Evolutionary conservation across 331 rosid species (phyloP).

Genomic region (Dryas integrifolia): DNA sequence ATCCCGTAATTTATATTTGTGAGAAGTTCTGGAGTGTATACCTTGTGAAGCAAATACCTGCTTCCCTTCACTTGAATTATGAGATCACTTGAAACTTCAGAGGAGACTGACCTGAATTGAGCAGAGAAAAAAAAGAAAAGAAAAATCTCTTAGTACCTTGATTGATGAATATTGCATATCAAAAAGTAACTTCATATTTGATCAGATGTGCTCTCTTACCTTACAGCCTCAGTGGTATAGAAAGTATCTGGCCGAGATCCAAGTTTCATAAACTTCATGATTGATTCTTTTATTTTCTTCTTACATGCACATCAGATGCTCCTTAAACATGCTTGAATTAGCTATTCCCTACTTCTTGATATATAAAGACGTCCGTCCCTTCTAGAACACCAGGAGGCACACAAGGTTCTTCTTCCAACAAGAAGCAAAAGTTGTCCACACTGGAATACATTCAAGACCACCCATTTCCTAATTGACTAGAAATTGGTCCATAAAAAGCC

Average conservation of each 20-base stretch:
- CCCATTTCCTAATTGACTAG: conserved; percentile 21
- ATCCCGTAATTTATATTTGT: background rate
- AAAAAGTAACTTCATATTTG: conserved; percentile 5
- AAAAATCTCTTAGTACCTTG: conserved; percentile 4
- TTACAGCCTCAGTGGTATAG: conserved; percentile 71
- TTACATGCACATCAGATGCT: conserved; percentile 40
- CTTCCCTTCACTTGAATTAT: conserved; percentile 83
- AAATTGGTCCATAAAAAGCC: conserved; percentile 34
- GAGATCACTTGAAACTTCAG: conserved; percentile 95
- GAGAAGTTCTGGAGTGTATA: conserved; percentile 15
- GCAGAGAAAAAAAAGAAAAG: background rate
- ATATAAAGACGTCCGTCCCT: no score
- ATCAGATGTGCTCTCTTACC: conserved; percentile 38
- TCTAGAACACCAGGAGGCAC: no score
- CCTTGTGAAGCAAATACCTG: conserved; percentile 97
- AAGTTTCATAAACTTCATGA: conserved; percentile 99
- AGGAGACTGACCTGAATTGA: conserved; percentile 74
- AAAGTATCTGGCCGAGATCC: conserved; percentile 98
- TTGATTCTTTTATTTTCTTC: conserved; percentile 32
- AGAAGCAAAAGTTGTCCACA: no score
- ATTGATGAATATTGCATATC: conserved; percentile 5
- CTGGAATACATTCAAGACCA: no score
- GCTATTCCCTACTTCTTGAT: conserved; percentile 17
- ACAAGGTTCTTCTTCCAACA: conserved; percentile 22
- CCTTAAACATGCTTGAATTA: conserved; percentile 36